A percentile compares a stretch with the other conserved stretches of the same genome.
These are phyloP conservation scores for Claviceps sp. DNA, from an alignment of 2,329 filamentous ascomycete species.

Conservation along the genomic window DNA sequence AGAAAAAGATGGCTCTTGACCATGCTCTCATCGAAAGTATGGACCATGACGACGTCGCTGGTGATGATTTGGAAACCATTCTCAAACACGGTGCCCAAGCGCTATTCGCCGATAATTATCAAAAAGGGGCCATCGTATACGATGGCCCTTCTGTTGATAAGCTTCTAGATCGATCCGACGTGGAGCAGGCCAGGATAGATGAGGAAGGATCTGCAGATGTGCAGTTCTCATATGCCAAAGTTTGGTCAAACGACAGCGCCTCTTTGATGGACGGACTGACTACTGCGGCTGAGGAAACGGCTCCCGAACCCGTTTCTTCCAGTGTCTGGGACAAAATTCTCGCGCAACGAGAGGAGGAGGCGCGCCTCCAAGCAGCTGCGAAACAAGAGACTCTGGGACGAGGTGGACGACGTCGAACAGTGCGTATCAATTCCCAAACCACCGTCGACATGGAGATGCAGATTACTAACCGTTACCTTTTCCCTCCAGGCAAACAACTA, in stretches of 20 bases:
- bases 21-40: conserved; percentile 89
- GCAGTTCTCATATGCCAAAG: conserved; percentile 77
- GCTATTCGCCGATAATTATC: conserved; percentile 64
- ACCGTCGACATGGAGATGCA: not conserved
- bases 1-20: conserved; percentile 91
- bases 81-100: conserved; percentile 77
- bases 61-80: conserved; percentile 73
- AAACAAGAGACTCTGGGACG: conserved; percentile 69
- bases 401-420: conserved; percentile 57
- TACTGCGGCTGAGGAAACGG: conserved; percentile 33
- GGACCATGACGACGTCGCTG: conserved; percentile 67
- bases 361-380: conserved; percentile 54
- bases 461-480: not conserved
- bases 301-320: conserved; percentile 42
- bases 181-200: conserved; percentile 55
- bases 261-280: conserved; percentile 51
- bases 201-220: conserved; percentile 56
- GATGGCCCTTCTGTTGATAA: conserved; percentile 74
- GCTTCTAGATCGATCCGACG: conserved; percentile 72
- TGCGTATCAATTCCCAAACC: conserved; percentile 11
- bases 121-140: conserved; percentile 64
- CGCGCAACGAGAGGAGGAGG: conserved; percentile 65
- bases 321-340: conserved; percentile 87
- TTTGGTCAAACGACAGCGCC: conserved; percentile 78
- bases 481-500: conserved; percentile 21